Evolutionary conservation across 2,329 filamentous ascomycete species (phyloP), one percentile per base, ranked within the genome.

Genomic region (Arthrinium phaeospermum): DNA sequence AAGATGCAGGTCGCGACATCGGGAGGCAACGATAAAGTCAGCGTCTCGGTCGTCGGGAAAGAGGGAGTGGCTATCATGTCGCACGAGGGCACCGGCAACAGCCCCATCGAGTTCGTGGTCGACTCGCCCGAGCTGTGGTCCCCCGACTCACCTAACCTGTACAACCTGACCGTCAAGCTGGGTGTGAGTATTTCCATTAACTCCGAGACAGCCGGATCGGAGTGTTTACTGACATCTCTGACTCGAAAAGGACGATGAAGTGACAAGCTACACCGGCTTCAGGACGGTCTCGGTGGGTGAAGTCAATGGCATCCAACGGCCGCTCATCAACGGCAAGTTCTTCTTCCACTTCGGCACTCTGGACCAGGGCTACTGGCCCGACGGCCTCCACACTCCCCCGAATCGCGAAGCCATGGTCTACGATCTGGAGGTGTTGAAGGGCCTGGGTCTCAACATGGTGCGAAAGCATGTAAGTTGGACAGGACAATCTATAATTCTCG

Each of bases 301-400:
- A 0, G 82, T 93, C 1, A 81, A 91, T 24, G 91, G 90, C 0
- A 79, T 92, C 1, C 83, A 88, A 71, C 87, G 91, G 0, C 91
- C 91, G 0, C 80, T 93, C 0, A 81, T 94, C 51, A 94, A 94
- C 74, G 91, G 90, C n/a, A 84, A 92, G 71, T 92, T 92, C 51
- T 82, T 90, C 16, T 94, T 93, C 79, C 85, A 88, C 57, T 91
- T 93, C 70, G 91, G 91, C 3, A 91, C 91, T 0, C 84, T 94
- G 0, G 92, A 94, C 72, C 92, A 94, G 34, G 92, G 92, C 0
- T 93, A 85, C 79, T 93, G 91, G 91, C 91, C 91, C 0, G 91
- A 93, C 76, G 92, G 92, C 0, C 82, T 93, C 4, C 88, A 93
- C 77, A 87, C 87, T 0, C 87, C 92, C 0, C 92, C 92, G 0